phyloP scores from a whole-genome alignment of 192 early-diverging fungal genomes.

The Entomortierella lignicola region DNA sequence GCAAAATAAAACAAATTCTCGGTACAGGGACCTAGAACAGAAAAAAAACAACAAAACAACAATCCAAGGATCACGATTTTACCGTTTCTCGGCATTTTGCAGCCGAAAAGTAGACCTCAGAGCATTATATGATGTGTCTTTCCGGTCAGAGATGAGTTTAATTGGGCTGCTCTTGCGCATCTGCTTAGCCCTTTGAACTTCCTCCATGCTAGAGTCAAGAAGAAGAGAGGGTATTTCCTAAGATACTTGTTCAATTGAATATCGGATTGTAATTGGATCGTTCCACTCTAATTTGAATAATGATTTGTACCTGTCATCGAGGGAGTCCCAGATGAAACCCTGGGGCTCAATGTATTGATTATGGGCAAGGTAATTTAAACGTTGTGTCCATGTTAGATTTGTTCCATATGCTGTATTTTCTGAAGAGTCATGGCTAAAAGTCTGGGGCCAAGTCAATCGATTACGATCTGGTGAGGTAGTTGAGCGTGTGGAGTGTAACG shows the following conservation, averaged over 20 bases:
- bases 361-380: conserved; percentile 18
- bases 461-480: not conserved
- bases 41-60: too few relatives aligned
- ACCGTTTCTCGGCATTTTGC: conserved; percentile 42
- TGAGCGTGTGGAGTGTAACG: not conserved
- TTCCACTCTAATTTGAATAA: not conserved
- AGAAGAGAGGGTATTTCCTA: not conserved
- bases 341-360: conserved; percentile 10
- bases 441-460: not conserved
- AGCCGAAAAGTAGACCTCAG: conserved; percentile 34
- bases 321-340: conserved; percentile 51
- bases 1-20: not conserved
- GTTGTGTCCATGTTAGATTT: conserved; percentile 30
- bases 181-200: conserved; percentile 27
- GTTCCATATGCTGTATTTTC: not conserved
- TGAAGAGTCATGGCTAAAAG: not conserved
- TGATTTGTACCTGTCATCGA: conserved; percentile 35
- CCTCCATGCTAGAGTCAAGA: conserved; percentile 27
- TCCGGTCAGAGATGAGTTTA: conserved; percentile 24
- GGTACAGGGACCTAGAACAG: not conserved
- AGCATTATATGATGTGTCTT: conserved; percentile 44
- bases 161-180: conserved; percentile 31
- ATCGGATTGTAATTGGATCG: not conserved
- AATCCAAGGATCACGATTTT: not conserved
- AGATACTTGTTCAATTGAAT: not conserved